These are phyloP conservation scores for Colletotrichum cereale DNA, from an alignment of 2,329 filamentous ascomycete species.

Conservation along the genomic window DNA sequence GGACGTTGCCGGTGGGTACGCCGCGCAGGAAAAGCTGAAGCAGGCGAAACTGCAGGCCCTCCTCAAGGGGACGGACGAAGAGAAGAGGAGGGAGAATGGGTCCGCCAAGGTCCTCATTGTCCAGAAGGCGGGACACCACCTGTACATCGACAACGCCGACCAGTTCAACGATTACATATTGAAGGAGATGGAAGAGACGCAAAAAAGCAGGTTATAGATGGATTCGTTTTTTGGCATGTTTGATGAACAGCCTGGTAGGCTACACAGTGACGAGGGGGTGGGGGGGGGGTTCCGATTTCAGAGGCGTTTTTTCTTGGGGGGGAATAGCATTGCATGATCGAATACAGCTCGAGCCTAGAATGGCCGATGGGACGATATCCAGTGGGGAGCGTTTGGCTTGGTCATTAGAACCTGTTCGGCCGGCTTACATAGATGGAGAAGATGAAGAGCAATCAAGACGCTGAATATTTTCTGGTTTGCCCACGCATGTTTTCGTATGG, in stretches of 20 bases:
- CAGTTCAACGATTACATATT: slow-evolving; percentile 67
- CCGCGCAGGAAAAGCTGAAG: slow-evolving; percentile 83
- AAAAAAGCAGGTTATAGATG: slow-evolving; percentile 29
- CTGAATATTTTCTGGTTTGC: neutral
- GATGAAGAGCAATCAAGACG: too few relatives aligned
- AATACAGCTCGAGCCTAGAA: slow-evolving; percentile 32
- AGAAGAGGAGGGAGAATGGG: slow-evolving; percentile 80
- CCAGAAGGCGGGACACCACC: slow-evolving; percentile 68
- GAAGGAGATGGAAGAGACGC: slow-evolving; percentile 66
- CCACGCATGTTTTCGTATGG: neutral
- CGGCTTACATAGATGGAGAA: slow-evolving; percentile 15
- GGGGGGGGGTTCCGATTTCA: neutral
- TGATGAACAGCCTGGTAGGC: neutral
- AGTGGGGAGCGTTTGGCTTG: slow-evolving; percentile 38
- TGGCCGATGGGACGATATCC: slow-evolving; percentile 37
- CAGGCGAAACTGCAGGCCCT: slow-evolving; percentile 73
- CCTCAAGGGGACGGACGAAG: slow-evolving; percentile 72
- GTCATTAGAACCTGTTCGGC: slow-evolving; percentile 22
- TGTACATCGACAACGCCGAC: slow-evolving; percentile 71
- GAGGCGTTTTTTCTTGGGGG: slow-evolving; percentile 17
- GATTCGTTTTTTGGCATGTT: neutral
- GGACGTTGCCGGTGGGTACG: slow-evolving; percentile 89
- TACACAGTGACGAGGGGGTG: neutral
- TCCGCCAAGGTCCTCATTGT: slow-evolving; percentile 87
- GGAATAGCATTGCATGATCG: slow-evolving; percentile 31